Percentiles rank a stretch among this genome's conserved stretches.
Evolutionary conservation across 2,329 filamentous ascomycete species (phyloP).

Genomic region (Fusarium domesticum): DNA sequence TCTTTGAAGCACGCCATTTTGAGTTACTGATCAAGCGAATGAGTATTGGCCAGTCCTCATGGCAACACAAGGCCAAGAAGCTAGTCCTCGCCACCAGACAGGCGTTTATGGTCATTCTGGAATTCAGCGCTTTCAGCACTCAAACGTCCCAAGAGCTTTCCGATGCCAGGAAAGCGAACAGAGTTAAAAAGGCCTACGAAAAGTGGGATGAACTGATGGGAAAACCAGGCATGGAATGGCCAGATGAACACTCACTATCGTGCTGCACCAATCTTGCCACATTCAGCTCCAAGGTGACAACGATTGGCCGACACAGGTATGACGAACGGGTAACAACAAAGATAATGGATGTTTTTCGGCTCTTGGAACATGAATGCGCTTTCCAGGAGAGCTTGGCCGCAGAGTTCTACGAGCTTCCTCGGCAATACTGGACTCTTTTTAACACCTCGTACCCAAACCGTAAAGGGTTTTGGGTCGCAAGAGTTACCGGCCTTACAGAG

Average conservation of each 20-base stretch:
- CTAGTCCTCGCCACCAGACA: background rate
- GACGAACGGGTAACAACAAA: background rate
- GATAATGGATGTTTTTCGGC: background rate
- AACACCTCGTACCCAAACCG: background rate
- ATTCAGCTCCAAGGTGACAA: too few species aligned
- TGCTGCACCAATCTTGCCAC: too few species aligned
- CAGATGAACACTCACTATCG: background rate
- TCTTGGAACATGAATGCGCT: background rate
- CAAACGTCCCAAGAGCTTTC: too few species aligned
- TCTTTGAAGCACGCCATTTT: slow-evolving; percentile 18
- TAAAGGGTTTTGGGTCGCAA: background rate
- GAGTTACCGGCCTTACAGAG: too few species aligned
- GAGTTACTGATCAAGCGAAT: slow-evolving; percentile 7
- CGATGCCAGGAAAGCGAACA: background rate
- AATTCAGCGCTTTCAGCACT: slow-evolving; percentile 6
- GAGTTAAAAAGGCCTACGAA: background rate
- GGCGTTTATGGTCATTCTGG: slow-evolving; percentile 10
- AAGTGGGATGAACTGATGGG: background rate
- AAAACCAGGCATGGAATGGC: background rate
- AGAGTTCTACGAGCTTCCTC: background rate
- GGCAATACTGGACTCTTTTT: background rate
- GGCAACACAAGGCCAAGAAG: background rate
- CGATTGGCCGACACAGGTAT: too few species aligned
- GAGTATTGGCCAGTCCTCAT: too few species aligned
- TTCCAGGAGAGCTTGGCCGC: background rate